Conservation (phyloP, 139 green algal species). For the Tetraselmis chui region DNA sequence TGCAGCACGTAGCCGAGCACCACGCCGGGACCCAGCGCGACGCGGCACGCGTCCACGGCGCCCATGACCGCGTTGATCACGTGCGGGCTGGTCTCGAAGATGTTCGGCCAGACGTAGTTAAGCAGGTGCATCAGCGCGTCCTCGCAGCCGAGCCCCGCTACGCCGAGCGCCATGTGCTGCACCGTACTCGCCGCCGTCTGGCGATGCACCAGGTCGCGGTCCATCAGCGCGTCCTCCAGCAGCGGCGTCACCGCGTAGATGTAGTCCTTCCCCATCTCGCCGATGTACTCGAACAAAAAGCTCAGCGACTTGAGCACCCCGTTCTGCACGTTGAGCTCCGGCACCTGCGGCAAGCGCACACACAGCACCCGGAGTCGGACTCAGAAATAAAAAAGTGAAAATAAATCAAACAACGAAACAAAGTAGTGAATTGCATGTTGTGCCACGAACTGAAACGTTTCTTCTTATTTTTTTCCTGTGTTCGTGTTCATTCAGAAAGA, state of each 20-base stretch:
- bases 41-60: slow-evolving; percentile 84
- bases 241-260: slow-evolving; percentile 95
- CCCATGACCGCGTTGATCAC: slow-evolving; percentile 86
- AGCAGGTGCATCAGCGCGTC: slow-evolving; percentile 93
- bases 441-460: too few species aligned
- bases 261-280: slow-evolving; percentile 99
- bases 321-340: slow-evolving; percentile 98
- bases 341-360: slow-evolving; percentile 41
- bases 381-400: too few species aligned
- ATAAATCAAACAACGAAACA: too few species aligned
- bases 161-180: slow-evolving; percentile 84
- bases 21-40: slow-evolving; percentile 75
- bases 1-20: slow-evolving; percentile 87
- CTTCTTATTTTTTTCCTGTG: too few species aligned
- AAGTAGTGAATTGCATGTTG: too few species aligned
- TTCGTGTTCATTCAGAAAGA: too few species aligned
- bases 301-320: slow-evolving; percentile 95
- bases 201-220: slow-evolving; percentile 91
- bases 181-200: slow-evolving; percentile 90
- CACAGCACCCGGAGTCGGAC: too few species aligned
- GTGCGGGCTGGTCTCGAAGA: slow-evolving; percentile 95
- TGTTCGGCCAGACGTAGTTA: slow-evolving; percentile 98
- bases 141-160: slow-evolving; percentile 92
- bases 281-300: slow-evolving; percentile 99
- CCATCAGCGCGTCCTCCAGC: slow-evolving; percentile 94